Conservation (phyloP, 345 rosid genomes). For the Schrenkiella parvula region DNA sequence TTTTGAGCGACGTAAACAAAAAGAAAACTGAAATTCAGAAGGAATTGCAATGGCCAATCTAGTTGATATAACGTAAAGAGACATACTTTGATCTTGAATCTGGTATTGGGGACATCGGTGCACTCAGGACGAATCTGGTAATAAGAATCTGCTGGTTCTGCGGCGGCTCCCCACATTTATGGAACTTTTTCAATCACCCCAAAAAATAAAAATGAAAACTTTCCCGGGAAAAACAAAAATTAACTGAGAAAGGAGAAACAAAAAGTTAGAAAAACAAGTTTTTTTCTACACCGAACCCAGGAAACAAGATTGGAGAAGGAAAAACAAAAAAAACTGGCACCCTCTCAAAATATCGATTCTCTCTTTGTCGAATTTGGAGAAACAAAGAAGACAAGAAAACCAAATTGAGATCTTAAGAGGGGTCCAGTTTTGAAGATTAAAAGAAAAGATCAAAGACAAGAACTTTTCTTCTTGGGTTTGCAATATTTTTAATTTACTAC, state of each 20-base stretch:
- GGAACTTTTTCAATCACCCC: neutral
- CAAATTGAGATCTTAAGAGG: constrained; percentile 8
- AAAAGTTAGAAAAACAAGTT: neutral
- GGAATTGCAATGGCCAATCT: neutral
- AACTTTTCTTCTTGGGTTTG: constrained; percentile 4
- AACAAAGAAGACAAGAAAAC: neutral
- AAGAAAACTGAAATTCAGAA: neutral
- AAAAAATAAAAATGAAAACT: constrained; percentile 6
- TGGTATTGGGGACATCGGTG: constrained; percentile 82
- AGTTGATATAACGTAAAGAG: neutral
- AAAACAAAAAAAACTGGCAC: constrained; percentile 2
- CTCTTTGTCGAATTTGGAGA: neutral
- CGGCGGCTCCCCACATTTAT: constrained; percentile 69
- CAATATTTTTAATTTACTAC: neutral
- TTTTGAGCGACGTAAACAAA: neutral
- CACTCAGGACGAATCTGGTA: constrained; percentile 92
- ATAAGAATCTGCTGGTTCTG: constrained; percentile 82
- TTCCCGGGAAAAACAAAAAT: constrained; percentile 9
- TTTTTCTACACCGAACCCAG: neutral
- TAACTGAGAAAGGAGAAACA: neutral
- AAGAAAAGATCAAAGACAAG: constrained; percentile 27
- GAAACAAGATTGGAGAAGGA: constrained; percentile 19
- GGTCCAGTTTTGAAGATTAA: constrained; percentile 17
- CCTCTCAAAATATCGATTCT: constrained; percentile 20
- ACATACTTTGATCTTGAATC: constrained; percentile 90